Conservation (phyloP, 768 basidiomycete genomes). For the Suillus cothurnatus region DNA sequence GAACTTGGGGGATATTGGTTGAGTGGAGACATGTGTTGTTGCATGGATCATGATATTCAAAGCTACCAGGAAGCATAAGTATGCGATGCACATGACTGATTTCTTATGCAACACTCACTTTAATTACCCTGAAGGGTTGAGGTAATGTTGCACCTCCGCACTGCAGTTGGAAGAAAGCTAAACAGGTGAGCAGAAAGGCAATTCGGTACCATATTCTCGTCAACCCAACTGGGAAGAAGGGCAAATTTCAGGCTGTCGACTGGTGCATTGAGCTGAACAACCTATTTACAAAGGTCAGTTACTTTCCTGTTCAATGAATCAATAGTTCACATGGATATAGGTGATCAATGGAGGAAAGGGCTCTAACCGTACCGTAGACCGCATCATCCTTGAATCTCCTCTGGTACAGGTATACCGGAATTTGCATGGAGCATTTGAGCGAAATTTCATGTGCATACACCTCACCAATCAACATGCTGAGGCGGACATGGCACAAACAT, state of each 20-base stretch:
- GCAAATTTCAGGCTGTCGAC: neutral
- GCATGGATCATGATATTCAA: neutral
- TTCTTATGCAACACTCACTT: neutral
- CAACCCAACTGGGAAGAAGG: neutral
- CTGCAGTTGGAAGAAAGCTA: no score
- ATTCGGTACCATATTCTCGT: neutral
- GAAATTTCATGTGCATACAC: neutral
- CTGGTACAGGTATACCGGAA: neutral
- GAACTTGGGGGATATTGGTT: neutral
- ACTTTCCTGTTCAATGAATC: neutral
- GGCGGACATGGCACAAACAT: neutral
- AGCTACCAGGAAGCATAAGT: neutral
- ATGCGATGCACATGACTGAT: neutral
- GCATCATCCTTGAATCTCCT: neutral
- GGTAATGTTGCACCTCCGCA: no score
- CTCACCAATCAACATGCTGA: neutral
- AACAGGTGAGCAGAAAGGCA: neutral
- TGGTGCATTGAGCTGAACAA: neutral
- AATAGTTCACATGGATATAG: neutral
- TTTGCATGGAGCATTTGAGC: neutral
- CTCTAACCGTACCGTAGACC: neutral
- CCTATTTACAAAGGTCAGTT: neutral
- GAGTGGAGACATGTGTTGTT: neutral
- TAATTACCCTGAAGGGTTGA: neutral
- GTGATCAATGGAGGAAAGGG: neutral